These are phyloP conservation scores for Brasenia schreberi DNA, from an alignment of 164 flowering plant genomes.

Conservation along the genomic window DNA sequence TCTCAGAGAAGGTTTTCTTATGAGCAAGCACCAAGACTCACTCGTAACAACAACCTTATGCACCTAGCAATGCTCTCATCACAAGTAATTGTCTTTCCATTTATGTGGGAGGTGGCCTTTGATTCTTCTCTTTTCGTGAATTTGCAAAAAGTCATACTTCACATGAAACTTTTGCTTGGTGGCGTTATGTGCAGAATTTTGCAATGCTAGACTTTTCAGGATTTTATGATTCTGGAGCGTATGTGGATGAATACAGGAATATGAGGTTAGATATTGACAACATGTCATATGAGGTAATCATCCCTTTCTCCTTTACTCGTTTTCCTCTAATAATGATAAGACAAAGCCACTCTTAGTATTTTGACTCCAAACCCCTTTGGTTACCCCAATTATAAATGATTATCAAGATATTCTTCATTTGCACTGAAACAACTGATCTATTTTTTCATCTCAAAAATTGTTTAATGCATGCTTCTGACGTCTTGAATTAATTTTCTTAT, in stretches of 20 bases:
- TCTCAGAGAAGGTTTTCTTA: slow-evolving; percentile 32
- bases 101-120: background rate
- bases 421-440: too few relatives aligned
- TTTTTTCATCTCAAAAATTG: too few relatives aligned
- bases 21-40: slow-evolving; percentile 3
- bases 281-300: slow-evolving; percentile 13
- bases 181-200: slow-evolving; percentile 1
- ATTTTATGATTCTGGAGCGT: background rate
- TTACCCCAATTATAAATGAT: too few relatives aligned
- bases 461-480: too few relatives aligned
- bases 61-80: slow-evolving; percentile 41
- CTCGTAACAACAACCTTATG: slow-evolving; percentile 24
- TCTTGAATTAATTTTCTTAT: too few relatives aligned
- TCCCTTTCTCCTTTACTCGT: background rate
- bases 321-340: background rate
- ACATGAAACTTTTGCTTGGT: background rate
- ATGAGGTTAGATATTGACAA: slow-evolving; percentile 9
- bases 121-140: background rate
- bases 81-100: slow-evolving; percentile 33
- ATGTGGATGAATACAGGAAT: slow-evolving; percentile 2
- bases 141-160: too few relatives aligned
- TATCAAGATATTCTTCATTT: too few relatives aligned
- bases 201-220: slow-evolving; percentile 1
- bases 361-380: too few relatives aligned
- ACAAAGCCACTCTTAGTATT: too few relatives aligned